Percentiles rank a stretch among this genome's conserved stretches.
phyloP scores from a whole-genome alignment of 1,284 basidiomycete species.

The Malassezia pachydermatis region DNA sequence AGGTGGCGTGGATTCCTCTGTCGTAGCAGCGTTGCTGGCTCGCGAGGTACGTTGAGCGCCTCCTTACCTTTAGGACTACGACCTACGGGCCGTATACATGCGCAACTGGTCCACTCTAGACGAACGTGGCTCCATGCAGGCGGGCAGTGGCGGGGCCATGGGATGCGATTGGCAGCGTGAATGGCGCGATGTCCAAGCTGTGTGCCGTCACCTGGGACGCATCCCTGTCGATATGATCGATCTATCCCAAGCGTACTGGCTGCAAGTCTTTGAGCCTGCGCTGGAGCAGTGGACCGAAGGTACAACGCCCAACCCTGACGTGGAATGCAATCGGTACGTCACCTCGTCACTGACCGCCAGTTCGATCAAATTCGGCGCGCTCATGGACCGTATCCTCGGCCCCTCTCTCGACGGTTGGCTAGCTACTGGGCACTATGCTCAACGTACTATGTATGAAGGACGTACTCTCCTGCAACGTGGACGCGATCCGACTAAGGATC shows the following conservation, averaged over 20 bases:
- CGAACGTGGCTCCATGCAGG: conserved; percentile 55
- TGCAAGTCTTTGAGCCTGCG: conserved; percentile 39
- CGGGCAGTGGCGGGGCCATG: conserved; percentile 41
- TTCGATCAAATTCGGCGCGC: conserved; percentile 85
- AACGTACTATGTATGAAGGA: conserved; percentile 46
- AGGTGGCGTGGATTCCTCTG: conserved; percentile 82
- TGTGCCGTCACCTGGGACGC: conserved; percentile 62
- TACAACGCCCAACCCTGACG: conserved; percentile 75
- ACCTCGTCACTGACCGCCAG: conserved; percentile 51
- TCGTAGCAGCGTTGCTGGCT: conserved; percentile 32
- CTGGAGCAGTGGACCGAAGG: conserved; percentile 34
- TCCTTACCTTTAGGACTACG: conserved; percentile 50
- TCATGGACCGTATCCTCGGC: conserved; percentile 54
- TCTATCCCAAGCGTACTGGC: conserved; percentile 36
- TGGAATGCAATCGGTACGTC: conserved; percentile 74
- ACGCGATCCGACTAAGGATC: conserved; percentile 60
- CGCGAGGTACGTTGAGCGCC: conserved; percentile 13
- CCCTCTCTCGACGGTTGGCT: conserved; percentile 50
- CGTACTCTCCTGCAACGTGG: conserved; percentile 23
- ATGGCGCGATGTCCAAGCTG: conserved; percentile 75
- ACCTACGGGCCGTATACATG: conserved; percentile 79
- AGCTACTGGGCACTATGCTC: conserved; percentile 84
- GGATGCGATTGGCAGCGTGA: conserved; percentile 93
- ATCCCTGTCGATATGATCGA: conserved; percentile 50
- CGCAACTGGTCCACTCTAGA: conserved; percentile 65